Evolutionary conservation across 768 basidiomycete genomes (phyloP).

Genomic region (Lentinula edodes): DNA sequence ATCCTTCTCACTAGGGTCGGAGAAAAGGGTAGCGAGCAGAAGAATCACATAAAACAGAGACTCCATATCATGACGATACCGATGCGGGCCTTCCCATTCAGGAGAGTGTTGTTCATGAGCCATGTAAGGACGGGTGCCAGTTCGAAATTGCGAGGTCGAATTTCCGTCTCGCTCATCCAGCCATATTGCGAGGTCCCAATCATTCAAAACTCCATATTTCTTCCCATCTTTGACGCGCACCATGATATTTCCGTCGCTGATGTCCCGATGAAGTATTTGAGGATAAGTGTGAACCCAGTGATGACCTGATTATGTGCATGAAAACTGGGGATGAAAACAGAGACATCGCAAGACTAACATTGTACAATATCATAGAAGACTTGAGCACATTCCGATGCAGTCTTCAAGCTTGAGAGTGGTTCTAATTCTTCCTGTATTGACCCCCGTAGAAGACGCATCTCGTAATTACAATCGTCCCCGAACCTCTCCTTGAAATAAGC

Average conservation of each 20-base stretch:
- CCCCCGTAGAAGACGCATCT: neutral
- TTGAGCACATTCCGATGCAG: neutral
- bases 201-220: conserved; percentile 1
- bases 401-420: neutral
- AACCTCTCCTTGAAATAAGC: neutral
- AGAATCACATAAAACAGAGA: neutral
- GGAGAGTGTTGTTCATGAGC: neutral
- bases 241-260: conserved; percentile 1
- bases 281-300: neutral
- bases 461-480: neutral
- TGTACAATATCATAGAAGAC: neutral
- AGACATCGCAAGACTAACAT: neutral
- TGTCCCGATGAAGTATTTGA: neutral
- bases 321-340: neutral
- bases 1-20: neutral
- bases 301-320: neutral
- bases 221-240: neutral
- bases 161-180: too few species aligned
- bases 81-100: neutral
- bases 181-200: neutral
- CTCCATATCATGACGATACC: neutral
- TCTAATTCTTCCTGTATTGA: neutral
- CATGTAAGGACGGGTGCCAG: neutral
- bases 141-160: neutral
- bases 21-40: neutral